These are phyloP conservation scores for Leccinum subspadiceum DNA, from an alignment of 1,284 basidiomycete genomes.

Conservation along the genomic window DNA sequence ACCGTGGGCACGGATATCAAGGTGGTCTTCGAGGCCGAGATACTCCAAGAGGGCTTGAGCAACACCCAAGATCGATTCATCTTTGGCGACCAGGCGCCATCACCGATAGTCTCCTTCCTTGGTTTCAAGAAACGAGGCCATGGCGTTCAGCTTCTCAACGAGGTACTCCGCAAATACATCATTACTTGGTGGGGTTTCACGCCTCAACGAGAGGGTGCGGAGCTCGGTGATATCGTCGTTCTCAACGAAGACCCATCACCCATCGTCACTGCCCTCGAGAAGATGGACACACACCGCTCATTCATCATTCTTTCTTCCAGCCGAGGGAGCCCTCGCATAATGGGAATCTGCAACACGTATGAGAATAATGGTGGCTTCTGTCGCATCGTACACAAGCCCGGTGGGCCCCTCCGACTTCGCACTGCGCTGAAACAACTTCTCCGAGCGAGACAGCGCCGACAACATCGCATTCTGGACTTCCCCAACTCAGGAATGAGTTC, in stretches of 20 bases:
- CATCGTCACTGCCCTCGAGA: conserved; percentile 56
- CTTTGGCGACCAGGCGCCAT: conserved; percentile 42
- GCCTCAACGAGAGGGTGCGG: conserved; percentile 42
- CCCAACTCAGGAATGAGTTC: conserved; percentile 18
- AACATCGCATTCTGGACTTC: conserved; percentile 22
- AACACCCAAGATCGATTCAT: conserved; percentile 45
- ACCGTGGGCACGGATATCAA: conserved; percentile 93
- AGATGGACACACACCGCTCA: conserved; percentile 57
- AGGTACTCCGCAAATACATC: conserved; percentile 63
- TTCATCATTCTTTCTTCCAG: conserved; percentile 75
- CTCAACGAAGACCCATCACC: conserved; percentile 77
- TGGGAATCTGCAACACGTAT: conserved; percentile 65
- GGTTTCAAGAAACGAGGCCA: conserved; percentile 70
- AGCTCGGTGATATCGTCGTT: conserved; percentile 74
- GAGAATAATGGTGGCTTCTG: conserved; percentile 86
- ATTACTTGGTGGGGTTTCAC: conserved; percentile 77
- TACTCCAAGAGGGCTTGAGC: conserved; percentile 44
- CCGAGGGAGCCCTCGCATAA: conserved; percentile 63
- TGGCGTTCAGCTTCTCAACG: conserved; percentile 67
- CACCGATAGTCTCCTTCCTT: conserved; percentile 65
- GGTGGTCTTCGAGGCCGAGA: conserved; percentile 80
- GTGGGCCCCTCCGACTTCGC: conserved; percentile 77
- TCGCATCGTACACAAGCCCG: conserved; percentile 86
- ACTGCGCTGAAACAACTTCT: conserved; percentile 70
- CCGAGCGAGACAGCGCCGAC: conserved; percentile 45